Conservation (phyloP, 257 asterid genomes). For the Paulownia fortunei region DNA sequence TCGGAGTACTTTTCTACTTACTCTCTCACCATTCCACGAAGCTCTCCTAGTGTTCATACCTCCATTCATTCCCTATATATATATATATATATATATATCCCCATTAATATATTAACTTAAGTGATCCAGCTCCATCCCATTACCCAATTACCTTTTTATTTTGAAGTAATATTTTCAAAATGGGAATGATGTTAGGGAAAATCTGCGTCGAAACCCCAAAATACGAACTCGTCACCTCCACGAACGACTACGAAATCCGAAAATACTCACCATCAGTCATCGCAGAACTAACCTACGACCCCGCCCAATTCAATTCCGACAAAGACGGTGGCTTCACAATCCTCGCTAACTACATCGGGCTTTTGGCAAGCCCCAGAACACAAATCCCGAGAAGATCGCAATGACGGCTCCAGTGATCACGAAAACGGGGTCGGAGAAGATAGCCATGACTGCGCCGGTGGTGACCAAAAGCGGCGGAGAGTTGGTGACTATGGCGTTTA, state of each 20-base stretch:
- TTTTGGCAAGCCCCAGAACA: conserved; percentile 74
- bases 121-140: too few species aligned
- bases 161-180: too few species aligned
- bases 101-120: too few species aligned
- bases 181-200: conserved; percentile 83
- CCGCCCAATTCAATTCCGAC: conserved; percentile 61
- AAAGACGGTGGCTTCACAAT: conserved; percentile 83
- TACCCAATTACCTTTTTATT: too few species aligned
- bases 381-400: conserved; percentile 68
- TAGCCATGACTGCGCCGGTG: conserved; percentile 91
- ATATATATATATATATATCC: too few species aligned
- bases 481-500: conserved; percentile 79
- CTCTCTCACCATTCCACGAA: conserved; percentile 31
- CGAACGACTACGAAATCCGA: conserved; percentile 77
- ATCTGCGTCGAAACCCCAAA: conserved; percentile 80
- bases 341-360: conserved; percentile 86
- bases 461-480: conserved; percentile 58
- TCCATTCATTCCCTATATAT: background rate
- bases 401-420: conserved; percentile 91
- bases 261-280: conserved; percentile 68
- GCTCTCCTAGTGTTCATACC: background rate
- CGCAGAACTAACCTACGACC: conserved; percentile 83
- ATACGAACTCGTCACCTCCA: conserved; percentile 52
- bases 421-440: conserved; percentile 54
- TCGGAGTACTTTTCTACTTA: background rate